Percentiles rank a stretch among this genome's conserved stretches.
Conservation (phyloP, 2,329 filamentous ascomycete genomes). For the Colletotrichum tropicicola region DNA sequence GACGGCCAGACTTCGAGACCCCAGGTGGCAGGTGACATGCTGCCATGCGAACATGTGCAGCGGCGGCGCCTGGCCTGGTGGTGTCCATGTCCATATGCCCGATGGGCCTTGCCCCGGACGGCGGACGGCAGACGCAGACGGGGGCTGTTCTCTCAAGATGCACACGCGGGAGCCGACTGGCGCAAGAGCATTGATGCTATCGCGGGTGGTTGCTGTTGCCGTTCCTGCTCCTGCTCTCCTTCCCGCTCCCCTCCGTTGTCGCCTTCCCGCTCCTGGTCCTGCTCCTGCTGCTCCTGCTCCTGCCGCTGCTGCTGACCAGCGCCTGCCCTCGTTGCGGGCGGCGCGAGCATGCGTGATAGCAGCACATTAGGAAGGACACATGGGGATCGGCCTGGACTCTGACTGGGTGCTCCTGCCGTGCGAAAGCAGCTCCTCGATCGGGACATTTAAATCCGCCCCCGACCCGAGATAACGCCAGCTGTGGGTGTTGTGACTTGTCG, state of each 20-base stretch:
- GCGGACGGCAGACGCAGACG: too few species aligned
- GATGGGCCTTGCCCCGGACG: too few species aligned
- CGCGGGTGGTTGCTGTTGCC: neutral
- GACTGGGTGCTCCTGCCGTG: conserved; percentile 1
- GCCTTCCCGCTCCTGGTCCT: neutral
- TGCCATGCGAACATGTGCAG: neutral
- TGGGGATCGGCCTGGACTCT: conserved; percentile 7
- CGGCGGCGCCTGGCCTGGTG: too few species aligned
- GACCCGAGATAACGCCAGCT: conserved; percentile 11
- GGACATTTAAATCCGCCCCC: conserved; percentile 8
- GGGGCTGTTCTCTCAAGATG: too few species aligned
- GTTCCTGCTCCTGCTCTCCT: neutral
- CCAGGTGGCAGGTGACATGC: conserved; percentile 9
- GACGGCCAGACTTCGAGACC: conserved; percentile 1
- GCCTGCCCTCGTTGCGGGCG: neutral
- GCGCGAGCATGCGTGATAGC: neutral
- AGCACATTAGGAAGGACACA: conserved; percentile 22
- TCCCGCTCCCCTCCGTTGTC: neutral
- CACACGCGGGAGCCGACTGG: neutral
- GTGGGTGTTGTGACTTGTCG: too few species aligned
- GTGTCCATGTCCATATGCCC: too few species aligned
- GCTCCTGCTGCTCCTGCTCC: neutral
- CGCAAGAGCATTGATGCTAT: conserved; percentile 1
- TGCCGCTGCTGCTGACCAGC: neutral
- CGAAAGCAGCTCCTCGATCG: conserved; percentile 15